phyloP scores from a whole-genome alignment of 2,329 filamentous ascomycete species.

The Aspergillus cejpii region DNA sequence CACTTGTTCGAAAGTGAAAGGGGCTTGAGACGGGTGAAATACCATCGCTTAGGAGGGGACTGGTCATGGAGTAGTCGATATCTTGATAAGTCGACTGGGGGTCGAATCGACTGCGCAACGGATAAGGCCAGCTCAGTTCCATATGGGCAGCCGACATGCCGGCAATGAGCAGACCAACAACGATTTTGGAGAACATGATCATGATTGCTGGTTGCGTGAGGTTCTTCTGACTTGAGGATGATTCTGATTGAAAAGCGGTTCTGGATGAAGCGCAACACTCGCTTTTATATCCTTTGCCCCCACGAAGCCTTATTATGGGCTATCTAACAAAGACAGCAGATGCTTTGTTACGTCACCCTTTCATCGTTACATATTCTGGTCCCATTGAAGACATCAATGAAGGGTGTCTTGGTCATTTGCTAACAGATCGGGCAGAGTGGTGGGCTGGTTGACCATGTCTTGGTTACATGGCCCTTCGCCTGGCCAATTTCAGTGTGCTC shows the following conservation, averaged over 20 bases:
- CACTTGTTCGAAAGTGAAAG: too few relatives aligned
- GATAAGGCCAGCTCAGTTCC: conserved; percentile 47
- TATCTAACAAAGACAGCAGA: background rate
- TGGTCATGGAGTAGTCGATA: conserved; percentile 62
- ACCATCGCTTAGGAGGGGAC: conserved; percentile 50
- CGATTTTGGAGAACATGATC: conserved; percentile 5
- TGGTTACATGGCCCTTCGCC: background rate
- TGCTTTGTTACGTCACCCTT: conserved; percentile 2
- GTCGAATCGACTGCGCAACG: conserved; percentile 44
- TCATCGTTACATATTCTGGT: conserved; percentile 1
- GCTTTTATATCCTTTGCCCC: background rate
- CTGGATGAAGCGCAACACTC: background rate
- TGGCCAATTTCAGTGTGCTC: background rate
- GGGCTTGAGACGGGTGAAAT: background rate
- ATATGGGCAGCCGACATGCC: conserved; percentile 38
- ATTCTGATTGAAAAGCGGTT: background rate
- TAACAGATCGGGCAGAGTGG: background rate
- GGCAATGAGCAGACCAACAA: background rate
- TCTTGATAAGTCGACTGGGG: conserved; percentile 35
- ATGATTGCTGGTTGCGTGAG: background rate
- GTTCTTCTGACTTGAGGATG: background rate
- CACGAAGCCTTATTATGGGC: background rate
- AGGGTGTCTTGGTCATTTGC: background rate
- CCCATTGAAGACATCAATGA: background rate
- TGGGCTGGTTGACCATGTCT: background rate